Conservation (phyloP, 208 protist genomes). For the Borovskyia barvae region DNA sequence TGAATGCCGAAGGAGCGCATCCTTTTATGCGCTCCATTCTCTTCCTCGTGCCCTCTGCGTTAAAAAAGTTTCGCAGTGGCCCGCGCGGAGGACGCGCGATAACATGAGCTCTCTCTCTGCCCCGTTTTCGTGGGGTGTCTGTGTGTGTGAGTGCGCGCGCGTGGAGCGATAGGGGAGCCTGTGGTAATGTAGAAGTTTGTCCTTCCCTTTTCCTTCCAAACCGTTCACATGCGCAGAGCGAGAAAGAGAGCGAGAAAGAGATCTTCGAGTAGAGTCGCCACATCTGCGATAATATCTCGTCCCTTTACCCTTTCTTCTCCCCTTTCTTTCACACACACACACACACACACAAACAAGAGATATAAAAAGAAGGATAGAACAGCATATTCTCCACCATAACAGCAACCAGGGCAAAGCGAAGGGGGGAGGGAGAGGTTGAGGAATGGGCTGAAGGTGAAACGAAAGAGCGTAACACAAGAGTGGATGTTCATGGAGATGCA, state of each 20-base stretch:
- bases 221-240: not conserved
- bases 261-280: too few relatives aligned
- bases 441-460: not conserved
- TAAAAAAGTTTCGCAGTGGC: too few relatives aligned
- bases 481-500: not conserved
- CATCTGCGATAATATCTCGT: too few relatives aligned
- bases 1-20: not conserved
- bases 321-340: not conserved
- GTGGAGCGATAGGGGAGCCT: not conserved
- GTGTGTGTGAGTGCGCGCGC: constrained; percentile 4
- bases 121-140: not conserved
- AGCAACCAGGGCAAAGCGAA: not conserved
- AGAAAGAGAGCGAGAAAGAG: constrained; percentile 11
- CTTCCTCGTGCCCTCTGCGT: too few relatives aligned
- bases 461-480: not conserved
- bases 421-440: not conserved
- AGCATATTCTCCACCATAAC: too few relatives aligned
- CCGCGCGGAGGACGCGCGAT: too few relatives aligned
- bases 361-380: not conserved
- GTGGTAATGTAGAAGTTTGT: not conserved
- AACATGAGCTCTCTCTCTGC: not conserved
- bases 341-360: not conserved
- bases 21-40: too few relatives aligned
- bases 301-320: too few relatives aligned
- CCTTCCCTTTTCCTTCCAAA: not conserved